phyloP scores from a whole-genome alignment of 805 yeast species.

The Metschnikowia cubensis region DNA sequence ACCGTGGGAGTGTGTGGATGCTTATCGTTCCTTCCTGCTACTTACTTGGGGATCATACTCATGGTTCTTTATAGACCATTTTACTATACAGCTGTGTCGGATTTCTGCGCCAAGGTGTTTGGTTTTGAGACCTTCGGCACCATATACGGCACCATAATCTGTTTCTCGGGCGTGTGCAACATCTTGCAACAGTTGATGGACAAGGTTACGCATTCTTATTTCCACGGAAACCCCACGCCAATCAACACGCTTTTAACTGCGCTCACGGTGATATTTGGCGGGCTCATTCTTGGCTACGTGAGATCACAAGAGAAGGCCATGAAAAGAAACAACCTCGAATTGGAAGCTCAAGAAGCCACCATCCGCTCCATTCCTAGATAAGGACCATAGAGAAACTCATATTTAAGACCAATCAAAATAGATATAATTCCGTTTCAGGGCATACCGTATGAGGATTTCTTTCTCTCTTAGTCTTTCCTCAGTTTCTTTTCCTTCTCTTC shows the following conservation, averaged over 20 bases:
- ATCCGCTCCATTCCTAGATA: conserved; percentile 41
- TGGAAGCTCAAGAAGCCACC: conserved; percentile 62
- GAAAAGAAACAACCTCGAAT: conserved; percentile 50
- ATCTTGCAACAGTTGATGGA: conserved; percentile 70
- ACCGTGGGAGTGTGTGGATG: conserved; percentile 71
- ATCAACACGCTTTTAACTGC: conserved; percentile 56
- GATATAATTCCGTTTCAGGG: background rate
- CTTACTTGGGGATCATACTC: conserved; percentile 64
- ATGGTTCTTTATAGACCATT: conserved; percentile 86
- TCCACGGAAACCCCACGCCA: conserved; percentile 76
- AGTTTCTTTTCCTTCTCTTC: conserved; percentile 10
- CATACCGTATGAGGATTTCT: background rate
- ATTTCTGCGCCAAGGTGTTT: conserved; percentile 87
- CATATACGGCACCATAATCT: conserved; percentile 81
- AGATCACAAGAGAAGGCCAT: conserved; percentile 37
- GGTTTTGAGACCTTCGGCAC: conserved; percentile 92
- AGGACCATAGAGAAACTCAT: background rate
- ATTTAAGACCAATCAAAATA: no score
- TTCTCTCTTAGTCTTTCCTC: conserved; percentile 11
- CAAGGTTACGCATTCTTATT: conserved; percentile 59
- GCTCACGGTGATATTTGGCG: conserved; percentile 52
- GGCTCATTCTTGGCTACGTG: conserved; percentile 41
- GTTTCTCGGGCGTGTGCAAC: conserved; percentile 78
- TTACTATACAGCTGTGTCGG: conserved; percentile 89
- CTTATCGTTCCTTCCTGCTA: conserved; percentile 49